Conservation (phyloP, 768 basidiomycete genomes). For the Xerocomellus intermedius region DNA sequence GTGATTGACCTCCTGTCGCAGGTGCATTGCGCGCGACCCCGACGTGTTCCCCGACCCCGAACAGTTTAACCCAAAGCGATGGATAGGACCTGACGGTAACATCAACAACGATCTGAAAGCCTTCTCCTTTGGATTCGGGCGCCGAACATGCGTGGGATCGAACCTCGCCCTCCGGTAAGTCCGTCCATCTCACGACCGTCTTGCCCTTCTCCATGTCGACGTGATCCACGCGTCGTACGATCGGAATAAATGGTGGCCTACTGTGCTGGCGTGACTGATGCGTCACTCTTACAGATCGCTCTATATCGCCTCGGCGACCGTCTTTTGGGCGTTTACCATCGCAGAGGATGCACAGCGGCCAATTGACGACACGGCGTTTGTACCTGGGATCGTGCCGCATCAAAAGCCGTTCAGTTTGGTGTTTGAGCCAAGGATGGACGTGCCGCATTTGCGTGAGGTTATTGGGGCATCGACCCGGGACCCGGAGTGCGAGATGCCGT, state of each 20-base stretch:
- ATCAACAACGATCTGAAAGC: constrained; percentile 50
- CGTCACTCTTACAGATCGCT: constrained; percentile 42
- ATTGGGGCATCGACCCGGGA: constrained; percentile 3
- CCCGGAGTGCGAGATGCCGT: too few species aligned
- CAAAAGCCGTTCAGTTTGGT: constrained; percentile 56
- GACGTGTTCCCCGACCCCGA: constrained; percentile 39
- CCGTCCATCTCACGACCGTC: too few species aligned
- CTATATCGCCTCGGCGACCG: constrained; percentile 58
- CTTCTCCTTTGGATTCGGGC: constrained; percentile 56
- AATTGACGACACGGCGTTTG: constrained; percentile 62
- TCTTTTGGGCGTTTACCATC: constrained; percentile 64
- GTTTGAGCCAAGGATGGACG: constrained; percentile 48
- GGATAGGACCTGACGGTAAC: constrained; percentile 44
- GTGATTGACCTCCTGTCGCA: background rate
- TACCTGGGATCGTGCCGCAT: constrained; percentile 60
- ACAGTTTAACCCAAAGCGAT: constrained; percentile 53
- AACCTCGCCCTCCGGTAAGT: constrained; percentile 25
- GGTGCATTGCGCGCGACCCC: constrained; percentile 27
- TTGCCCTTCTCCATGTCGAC: background rate
- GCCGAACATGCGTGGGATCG: constrained; percentile 30
- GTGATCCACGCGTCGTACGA: too few species aligned
- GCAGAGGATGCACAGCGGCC: constrained; percentile 45
- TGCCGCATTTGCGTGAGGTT: constrained; percentile 10
- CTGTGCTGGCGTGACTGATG: background rate
- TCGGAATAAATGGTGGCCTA: background rate